Evolutionary conservation across 108 stramenopile genomes (phyloP), one percentile per base, ranked within the genome.

Genomic region (Pseudonitzschia delicatissima): DNA sequence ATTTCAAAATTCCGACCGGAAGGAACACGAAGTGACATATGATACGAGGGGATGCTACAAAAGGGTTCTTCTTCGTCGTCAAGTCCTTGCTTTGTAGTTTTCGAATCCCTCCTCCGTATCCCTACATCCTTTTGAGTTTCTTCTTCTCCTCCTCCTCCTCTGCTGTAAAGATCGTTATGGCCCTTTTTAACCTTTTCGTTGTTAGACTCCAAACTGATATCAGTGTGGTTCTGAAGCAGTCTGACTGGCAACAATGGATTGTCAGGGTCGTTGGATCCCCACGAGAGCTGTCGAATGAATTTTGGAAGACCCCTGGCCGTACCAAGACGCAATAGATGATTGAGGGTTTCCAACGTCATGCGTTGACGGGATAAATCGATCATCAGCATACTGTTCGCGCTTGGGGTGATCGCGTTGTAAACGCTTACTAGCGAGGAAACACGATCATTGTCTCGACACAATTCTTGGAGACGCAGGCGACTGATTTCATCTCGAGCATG

Each of bases 311-410:
- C 52, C 17, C 74, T 44, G 5, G 92, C 64, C 1, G 64, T 44
- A 12, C 82, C 78, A 21, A 89, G 62, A 23, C 81, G 74, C 20
- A 93, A 39, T 13, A 93, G 50, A 68, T 93, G 87, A 69, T 86
- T 83, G 23, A 89, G 28, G 0, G 90, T 91, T 31, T 94, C 88
- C 26, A 78, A 37, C 5, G 88, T 94, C 87, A 91, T 87, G 64
- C 84, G 80, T 62, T 94, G 88, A 13, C 93, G 66, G 11, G 93
- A 94, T 31, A 87, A 69, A 59, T 94, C 93, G 13, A 82, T 73
- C 53, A 87, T 53, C 28, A 87, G 26, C 74, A 84, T 77, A 17
- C 76, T 48, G 47, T 69, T 60, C 18, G 34, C 33, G 28, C 31
- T 40, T 48, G 44, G 26, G n/a, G 47, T 53, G 2, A 18, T 65